phyloP scores from a whole-genome alignment of 228 moss, liverwort and hornwort species.

The Sphagnum fallax region DNA sequence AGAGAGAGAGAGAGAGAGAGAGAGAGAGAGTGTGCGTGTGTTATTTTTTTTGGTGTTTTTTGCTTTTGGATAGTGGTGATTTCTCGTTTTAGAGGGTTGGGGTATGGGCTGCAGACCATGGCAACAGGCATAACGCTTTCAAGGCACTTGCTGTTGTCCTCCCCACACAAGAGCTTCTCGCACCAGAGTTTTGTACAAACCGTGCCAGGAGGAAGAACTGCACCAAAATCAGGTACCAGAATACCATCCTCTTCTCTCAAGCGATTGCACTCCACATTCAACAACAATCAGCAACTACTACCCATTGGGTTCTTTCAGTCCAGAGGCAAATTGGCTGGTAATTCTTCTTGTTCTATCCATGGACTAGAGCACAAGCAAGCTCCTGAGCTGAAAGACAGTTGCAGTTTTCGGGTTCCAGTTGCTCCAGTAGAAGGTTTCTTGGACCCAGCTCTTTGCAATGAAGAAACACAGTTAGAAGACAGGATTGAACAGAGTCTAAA shows the following conservation, averaged over 20 bases:
- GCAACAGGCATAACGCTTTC: constrained; percentile 16
- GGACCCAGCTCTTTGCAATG: constrained; percentile 3
- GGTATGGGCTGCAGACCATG: constrained; percentile 30
- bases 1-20: too few species aligned
- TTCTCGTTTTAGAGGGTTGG: not conserved
- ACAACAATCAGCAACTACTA: not conserved
- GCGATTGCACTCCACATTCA: too few species aligned
- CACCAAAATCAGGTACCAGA: too few species aligned
- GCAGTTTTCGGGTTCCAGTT: not conserved
- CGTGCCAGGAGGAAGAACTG: not conserved
- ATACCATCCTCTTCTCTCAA: too few species aligned
- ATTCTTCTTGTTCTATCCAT: not conserved
- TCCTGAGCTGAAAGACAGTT: not conserved
- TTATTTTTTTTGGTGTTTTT: too few species aligned
- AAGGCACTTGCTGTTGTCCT: constrained; percentile 8
- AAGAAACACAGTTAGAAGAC: constrained; percentile 2
- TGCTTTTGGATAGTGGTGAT: not conserved
- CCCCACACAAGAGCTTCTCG: not conserved
- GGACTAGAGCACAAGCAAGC: not conserved
- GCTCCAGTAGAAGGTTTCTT: constrained; percentile 2
- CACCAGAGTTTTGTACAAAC: not conserved
- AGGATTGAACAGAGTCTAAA: not conserved
- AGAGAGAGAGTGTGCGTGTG: too few species aligned
- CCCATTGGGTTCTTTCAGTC: not conserved
- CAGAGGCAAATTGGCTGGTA: not conserved